phyloP scores from a whole-genome alignment of 2,329 filamentous ascomycete species.

The Calonectria montana region DNA sequence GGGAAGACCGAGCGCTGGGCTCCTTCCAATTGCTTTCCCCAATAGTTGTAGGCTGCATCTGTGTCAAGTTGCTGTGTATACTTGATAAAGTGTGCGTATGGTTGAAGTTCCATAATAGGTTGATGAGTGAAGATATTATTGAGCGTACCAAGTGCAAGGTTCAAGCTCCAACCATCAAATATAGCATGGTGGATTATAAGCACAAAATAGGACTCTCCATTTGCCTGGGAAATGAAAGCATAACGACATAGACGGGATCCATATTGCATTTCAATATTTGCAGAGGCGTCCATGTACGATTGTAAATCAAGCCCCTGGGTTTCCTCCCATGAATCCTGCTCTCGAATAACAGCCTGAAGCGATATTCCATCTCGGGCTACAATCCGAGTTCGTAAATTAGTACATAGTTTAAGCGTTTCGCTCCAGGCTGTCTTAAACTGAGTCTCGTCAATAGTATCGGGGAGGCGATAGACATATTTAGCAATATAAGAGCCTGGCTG shows the following conservation, averaged over 20 bases:
- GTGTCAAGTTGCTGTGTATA: neutral
- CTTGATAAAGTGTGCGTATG: neutral
- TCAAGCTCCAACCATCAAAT: conserved; percentile 11
- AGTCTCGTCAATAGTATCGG: neutral
- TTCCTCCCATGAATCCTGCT: neutral
- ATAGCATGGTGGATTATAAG: conserved; percentile 7
- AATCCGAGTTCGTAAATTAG: conserved; percentile 3
- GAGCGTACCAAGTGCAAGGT: neutral
- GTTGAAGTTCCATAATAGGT: neutral
- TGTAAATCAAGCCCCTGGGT: neutral
- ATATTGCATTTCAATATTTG: neutral
- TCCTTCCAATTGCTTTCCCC: neutral
- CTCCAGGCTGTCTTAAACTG: neutral
- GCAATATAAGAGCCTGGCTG: conserved; percentile 23
- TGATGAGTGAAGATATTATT: neutral
- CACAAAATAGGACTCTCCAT: neutral
- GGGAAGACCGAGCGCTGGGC: neutral
- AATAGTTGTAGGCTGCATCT: neutral
- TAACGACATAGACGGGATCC: conserved; percentile 1
- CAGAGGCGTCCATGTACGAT: neutral
- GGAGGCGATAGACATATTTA: conserved; percentile 5
- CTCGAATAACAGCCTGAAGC: neutral
- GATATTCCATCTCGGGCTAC: neutral
- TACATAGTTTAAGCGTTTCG: neutral
- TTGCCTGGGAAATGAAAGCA: neutral